These are phyloP conservation scores for Sporothrix euskadiensis DNA, from an alignment of 2,329 filamentous ascomycete species.

Conservation along the genomic window DNA sequence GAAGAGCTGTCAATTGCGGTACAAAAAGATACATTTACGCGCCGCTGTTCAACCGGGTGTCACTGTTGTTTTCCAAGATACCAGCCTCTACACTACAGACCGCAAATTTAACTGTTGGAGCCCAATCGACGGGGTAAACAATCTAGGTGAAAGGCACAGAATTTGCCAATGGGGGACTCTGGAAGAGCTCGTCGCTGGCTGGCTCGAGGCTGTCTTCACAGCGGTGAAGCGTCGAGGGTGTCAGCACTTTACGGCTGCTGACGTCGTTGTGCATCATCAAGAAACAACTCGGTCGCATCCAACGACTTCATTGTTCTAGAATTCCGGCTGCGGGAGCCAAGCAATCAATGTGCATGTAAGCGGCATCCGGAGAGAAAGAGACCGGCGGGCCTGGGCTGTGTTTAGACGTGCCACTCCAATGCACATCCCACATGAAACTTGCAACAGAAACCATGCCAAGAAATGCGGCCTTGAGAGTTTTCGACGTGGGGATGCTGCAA, in stretches of 20 bases:
- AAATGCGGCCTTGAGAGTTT: background rate
- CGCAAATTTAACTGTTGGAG: background rate
- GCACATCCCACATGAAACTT: conserved; percentile 20
- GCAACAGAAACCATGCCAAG: conserved; percentile 21
- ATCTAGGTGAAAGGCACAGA: background rate
- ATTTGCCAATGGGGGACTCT: background rate
- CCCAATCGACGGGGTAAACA: background rate
- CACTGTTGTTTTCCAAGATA: background rate
- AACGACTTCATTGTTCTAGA: background rate
- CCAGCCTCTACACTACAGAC: background rate
- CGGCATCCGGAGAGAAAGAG: background rate
- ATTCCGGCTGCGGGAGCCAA: background rate
- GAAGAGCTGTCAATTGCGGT: background rate
- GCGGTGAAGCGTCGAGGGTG: background rate
- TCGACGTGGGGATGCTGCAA: conserved; percentile 12
- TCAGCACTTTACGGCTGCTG: background rate
- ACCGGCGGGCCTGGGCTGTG: background rate
- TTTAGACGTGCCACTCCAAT: background rate
- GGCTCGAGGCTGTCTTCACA: background rate
- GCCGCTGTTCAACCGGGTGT: background rate
- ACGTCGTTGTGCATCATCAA: background rate
- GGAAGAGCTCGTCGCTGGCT: background rate
- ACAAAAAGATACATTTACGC: background rate
- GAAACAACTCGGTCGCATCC: background rate
- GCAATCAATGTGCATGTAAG: background rate